Conservation (phyloP, 2,329 filamentous ascomycete genomes). For the Stagonosporopsis rhizophila region DNA sequence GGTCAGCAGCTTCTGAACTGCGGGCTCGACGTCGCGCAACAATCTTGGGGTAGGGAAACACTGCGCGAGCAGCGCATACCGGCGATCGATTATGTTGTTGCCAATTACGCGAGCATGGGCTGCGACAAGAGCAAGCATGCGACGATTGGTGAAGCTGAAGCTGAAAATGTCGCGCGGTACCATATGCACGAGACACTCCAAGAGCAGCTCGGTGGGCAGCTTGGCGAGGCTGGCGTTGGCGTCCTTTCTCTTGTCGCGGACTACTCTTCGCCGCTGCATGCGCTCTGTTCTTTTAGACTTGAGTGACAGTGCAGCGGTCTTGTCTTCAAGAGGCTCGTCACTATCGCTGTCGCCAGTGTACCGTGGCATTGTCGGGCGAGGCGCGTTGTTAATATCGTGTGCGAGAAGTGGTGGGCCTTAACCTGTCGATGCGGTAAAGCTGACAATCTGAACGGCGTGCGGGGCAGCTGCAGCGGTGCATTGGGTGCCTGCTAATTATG, state of each 20-base stretch:
- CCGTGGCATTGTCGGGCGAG: conserved; percentile 29
- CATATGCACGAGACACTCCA: conserved; percentile 57
- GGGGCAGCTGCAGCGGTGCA: background rate
- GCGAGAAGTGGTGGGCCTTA: background rate
- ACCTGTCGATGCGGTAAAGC: background rate
- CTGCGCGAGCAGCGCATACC: conserved; percentile 60
- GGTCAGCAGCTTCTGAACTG: conserved; percentile 49
- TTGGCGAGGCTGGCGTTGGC: conserved; percentile 51
- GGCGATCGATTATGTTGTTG: conserved; percentile 52
- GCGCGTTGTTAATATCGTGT: background rate
- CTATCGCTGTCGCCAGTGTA: conserved; percentile 38
- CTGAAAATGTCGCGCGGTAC: conserved; percentile 60
- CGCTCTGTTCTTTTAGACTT: conserved; percentile 63
- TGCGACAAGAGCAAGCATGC: conserved; percentile 54
- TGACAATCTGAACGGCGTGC: background rate
- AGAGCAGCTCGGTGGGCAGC: conserved; percentile 62
- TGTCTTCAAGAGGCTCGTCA: conserved; percentile 58
- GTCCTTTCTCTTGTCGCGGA: conserved; percentile 39
- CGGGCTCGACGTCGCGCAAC: conserved; percentile 51
- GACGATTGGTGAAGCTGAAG: conserved; percentile 53
- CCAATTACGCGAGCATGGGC: conserved; percentile 56
- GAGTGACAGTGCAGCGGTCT: conserved; percentile 58
- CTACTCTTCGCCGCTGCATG: conserved; percentile 51
- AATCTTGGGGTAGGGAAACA: conserved; percentile 61
- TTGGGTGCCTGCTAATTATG: too few species aligned